Evolutionary conservation across 306 rosid genomes (phyloP), one percentile per base, ranked within the genome.

Genomic region (Quercus mongolica): DNA sequence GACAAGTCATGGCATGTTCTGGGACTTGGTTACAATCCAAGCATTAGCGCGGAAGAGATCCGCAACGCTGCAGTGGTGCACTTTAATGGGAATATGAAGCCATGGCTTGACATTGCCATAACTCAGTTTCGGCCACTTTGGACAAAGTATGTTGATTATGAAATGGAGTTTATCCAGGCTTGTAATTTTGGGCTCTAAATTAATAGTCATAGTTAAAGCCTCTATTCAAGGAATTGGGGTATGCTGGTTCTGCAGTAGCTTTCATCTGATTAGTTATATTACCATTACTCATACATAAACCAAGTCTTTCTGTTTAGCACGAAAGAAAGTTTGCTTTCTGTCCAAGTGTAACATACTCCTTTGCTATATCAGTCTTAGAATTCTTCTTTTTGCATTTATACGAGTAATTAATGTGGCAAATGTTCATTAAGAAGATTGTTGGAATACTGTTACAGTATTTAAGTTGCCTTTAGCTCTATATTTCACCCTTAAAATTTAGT

Each of bases 31-130:
- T 92, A 92, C 74, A 92, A 92, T 74, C 97, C 97, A n/a, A 92
- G 95, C 85, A 90, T 92, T 46, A 85, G 95, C 86, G 83, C 84
- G 88, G 95, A 86, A 0, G 97, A 92, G 89, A 92, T 92, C 25
- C 79, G 49, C 13, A 90, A 90, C 71, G 97, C 97, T 57, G 97
- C 97, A 33, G 97, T 92, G 74, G 95, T 90, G 76, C 97, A 92
- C 84, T 92, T 90, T 86, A 90, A 92, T 30, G 97, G 97, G 65
- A 92, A 92, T 76, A 86, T 92, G 97, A 92, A 92, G 69, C 97
- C 97, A 44, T 92, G 97, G 97, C 97, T 92, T 23, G 97, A 92
- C 80, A 92, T 92, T 77, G 97, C 95, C 63, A 92, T 92, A 95
- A 85, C 79, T 70, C 95, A 87, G 78, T 92, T 89, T 87, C 77